Evolutionary conservation across 176 grass and related monocot species (phyloP).

Genomic region (Eragrostis nindensis): DNA sequence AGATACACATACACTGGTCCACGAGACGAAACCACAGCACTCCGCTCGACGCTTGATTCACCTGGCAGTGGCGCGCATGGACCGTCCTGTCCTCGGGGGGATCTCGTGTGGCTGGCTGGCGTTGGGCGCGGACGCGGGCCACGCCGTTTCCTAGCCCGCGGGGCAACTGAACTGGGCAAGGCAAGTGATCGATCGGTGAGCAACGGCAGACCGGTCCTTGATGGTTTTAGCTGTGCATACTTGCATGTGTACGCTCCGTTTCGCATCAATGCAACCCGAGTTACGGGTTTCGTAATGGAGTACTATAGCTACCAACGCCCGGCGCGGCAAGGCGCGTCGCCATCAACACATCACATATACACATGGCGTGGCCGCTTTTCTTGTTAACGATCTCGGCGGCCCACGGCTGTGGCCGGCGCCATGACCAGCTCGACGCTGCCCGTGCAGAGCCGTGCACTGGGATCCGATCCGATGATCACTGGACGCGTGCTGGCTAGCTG

Average conservation of each 20-base stretch:
- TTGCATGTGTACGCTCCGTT: neutral
- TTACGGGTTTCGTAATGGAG: neutral
- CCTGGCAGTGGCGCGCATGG: too few species aligned
- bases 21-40: too few species aligned
- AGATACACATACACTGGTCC: too few species aligned
- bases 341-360: neutral
- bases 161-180: neutral
- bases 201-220: neutral
- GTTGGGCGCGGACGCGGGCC: too few species aligned
- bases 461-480: neutral
- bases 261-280: neutral
- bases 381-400: neutral
- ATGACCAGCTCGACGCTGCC: neutral
- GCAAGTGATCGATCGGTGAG: neutral
- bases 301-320: neutral
- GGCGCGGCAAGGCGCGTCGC: neutral
- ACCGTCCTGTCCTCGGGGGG: too few species aligned
- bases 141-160: too few species aligned
- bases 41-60: too few species aligned
- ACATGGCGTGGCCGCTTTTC: conserved; percentile 3
- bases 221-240: neutral
- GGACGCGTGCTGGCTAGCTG: neutral
- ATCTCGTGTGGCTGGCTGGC: too few species aligned
- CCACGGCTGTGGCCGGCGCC: neutral
- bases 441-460: neutral